Percentiles rank a stretch among this genome's conserved stretches.
Conservation (phyloP, 192 early-diverging fungal species). For the Podila minutissima region DNA sequence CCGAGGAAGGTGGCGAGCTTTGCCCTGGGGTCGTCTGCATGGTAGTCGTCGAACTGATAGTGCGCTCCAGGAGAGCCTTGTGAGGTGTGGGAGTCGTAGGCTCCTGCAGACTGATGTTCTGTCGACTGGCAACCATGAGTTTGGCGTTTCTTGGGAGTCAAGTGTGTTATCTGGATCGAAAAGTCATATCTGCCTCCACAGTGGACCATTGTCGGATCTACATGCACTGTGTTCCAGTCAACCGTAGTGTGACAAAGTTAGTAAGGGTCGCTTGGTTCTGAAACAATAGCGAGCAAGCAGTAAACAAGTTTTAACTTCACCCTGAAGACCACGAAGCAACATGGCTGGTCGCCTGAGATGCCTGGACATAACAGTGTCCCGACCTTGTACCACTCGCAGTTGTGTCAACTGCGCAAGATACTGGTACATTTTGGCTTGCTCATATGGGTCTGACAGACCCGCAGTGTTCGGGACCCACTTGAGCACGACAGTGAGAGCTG, state of each 20-base stretch:
- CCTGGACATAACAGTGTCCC: not conserved
- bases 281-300: not conserved
- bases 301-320: not conserved
- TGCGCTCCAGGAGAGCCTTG: no score
- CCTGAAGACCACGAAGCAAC: not conserved
- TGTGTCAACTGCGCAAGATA: not conserved
- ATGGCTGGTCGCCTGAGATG: not conserved
- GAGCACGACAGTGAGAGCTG: no score
- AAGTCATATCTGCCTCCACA: conserved; percentile 2
- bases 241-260: not conserved
- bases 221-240: not conserved
- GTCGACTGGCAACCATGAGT: not conserved
- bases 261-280: not conserved
- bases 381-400: not conserved
- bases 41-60: no score
- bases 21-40: no score
- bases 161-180: not conserved
- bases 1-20: no score
- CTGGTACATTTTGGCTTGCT: not conserved
- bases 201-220: conserved; percentile 12
- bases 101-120: not conserved
- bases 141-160: not conserved
- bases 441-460: not conserved
- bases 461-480: no score
- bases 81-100: no score